These are phyloP conservation scores for Penicillium odoratum DNA, from an alignment of 495 filamentous ascomycete species.

Conservation along the genomic window DNA sequence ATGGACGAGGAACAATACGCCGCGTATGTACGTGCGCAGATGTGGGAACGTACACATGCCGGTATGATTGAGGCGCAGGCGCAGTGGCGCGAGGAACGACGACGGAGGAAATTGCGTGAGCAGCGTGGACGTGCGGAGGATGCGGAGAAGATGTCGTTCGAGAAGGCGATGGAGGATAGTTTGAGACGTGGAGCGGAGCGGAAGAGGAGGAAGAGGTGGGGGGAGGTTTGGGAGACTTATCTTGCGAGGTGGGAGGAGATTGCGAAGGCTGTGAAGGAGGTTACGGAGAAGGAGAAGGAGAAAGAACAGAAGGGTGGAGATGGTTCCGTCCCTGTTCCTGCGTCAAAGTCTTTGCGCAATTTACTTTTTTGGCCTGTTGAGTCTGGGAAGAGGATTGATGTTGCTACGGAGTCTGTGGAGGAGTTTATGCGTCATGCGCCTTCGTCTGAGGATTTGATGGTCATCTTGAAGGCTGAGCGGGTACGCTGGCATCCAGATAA, in stretches of 20 bases:
- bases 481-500: conserved; percentile 98
- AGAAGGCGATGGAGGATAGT: conserved; percentile 52
- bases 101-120: conserved; percentile 20
- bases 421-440: conserved; percentile 61
- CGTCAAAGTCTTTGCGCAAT: conserved; percentile 28
- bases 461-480: conserved; percentile 77
- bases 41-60: conserved; percentile 88
- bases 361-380: conserved; percentile 78
- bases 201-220: conserved; percentile 49
- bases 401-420: conserved; percentile 61
- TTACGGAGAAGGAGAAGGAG: conserved; percentile 2
- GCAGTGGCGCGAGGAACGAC: conserved; percentile 57
- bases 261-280: conserved; percentile 29
- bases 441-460: conserved; percentile 41
- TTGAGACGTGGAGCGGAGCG: conserved; percentile 51
- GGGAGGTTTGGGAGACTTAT: conserved; percentile 65
- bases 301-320: background rate
- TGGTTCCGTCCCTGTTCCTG: background rate
- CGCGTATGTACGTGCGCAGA: conserved; percentile 74
- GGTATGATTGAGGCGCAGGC: conserved; percentile 65
- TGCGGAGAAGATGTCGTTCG: conserved; percentile 36
- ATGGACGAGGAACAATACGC: conserved; percentile 95
- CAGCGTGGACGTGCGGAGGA: conserved; percentile 23
- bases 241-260: conserved; percentile 59
- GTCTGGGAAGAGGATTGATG: conserved; percentile 59